phyloP scores from a whole-genome alignment of 495 filamentous ascomycete genomes.

The Sporormia fimetaria region DNA sequence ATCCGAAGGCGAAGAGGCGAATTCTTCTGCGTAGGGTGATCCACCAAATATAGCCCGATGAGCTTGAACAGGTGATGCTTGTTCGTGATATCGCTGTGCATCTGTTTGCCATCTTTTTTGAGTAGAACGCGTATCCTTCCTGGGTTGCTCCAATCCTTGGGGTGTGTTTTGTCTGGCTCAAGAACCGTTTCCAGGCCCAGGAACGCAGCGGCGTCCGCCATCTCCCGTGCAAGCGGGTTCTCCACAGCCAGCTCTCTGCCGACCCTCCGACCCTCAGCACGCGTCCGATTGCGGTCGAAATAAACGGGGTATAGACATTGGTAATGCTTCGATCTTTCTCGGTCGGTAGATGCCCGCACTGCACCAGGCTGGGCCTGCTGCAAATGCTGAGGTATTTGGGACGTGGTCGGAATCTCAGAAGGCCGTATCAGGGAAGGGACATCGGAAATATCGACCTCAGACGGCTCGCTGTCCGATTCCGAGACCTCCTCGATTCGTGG shows the following conservation, averaged over 20 bases:
- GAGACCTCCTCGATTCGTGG: slow-evolving; percentile 81
- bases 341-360: slow-evolving; percentile 31
- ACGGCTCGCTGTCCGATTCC: slow-evolving; percentile 54
- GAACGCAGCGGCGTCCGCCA: slow-evolving; percentile 67
- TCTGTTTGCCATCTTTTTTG: slow-evolving; percentile 44
- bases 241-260: slow-evolving; percentile 54
- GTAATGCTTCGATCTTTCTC: slow-evolving; percentile 56
- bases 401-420: slow-evolving; percentile 27
- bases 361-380: slow-evolving; percentile 17
- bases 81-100: slow-evolving; percentile 55
- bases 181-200: slow-evolving; percentile 67
- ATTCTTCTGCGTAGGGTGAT: slow-evolving; percentile 64
- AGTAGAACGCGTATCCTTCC: slow-evolving; percentile 73
- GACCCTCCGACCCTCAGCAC: slow-evolving; percentile 71
- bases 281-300: slow-evolving; percentile 68
- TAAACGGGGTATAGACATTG: slow-evolving; percentile 92
- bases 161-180: slow-evolving; percentile 85
- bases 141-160: slow-evolving; percentile 95
- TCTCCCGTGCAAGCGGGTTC: slow-evolving; percentile 82
- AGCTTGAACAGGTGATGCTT: slow-evolving; percentile 82
- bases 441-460: slow-evolving; percentile 58
- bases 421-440: slow-evolving; percentile 37
- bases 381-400: slow-evolving; percentile 27
- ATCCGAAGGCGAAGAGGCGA: slow-evolving; percentile 55
- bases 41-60: slow-evolving; percentile 59